Conservation (phyloP, 2,329 filamentous ascomycete species). For the Epichloe scottii region DNA sequence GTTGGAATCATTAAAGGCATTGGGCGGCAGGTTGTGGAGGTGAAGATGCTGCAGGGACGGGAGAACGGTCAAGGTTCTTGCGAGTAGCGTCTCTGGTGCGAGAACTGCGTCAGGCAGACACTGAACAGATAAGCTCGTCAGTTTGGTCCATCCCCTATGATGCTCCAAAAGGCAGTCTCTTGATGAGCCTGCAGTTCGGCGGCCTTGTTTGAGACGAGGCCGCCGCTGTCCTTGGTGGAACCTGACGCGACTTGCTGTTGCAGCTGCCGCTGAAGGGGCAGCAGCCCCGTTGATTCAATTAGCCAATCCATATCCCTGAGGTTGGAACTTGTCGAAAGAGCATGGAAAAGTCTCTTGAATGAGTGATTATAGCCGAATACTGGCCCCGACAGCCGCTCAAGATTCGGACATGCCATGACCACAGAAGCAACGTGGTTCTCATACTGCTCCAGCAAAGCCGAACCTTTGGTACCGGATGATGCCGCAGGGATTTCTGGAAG, state of each 20-base stretch:
- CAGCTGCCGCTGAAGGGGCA: not conserved
- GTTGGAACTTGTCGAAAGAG: slow-evolving; percentile 42
- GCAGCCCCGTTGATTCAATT: slow-evolving; percentile 25
- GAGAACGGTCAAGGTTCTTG: slow-evolving; percentile 35
- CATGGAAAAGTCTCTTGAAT: slow-evolving; percentile 45
- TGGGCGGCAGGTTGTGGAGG: slow-evolving; percentile 41
- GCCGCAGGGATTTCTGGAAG: slow-evolving; percentile 29
- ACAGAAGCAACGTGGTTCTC: slow-evolving; percentile 46
- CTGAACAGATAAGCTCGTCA: slow-evolving; percentile 45
- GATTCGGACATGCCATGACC: slow-evolving; percentile 52
- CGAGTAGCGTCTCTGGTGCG: slow-evolving; percentile 38
- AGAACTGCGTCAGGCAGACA: slow-evolving; percentile 43
- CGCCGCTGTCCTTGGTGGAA: slow-evolving; percentile 12
- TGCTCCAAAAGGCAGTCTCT: slow-evolving; percentile 34
- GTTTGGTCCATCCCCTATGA: slow-evolving; percentile 42
- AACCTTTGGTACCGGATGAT: slow-evolving; percentile 11
- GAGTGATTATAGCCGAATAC: slow-evolving; percentile 41
- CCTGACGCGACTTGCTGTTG: slow-evolving; percentile 17
- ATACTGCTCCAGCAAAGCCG: slow-evolving; percentile 35
- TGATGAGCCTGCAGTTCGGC: slow-evolving; percentile 18
- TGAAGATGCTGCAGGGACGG: slow-evolving; percentile 46
- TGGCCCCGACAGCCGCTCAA: slow-evolving; percentile 45
- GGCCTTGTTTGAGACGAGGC: slow-evolving; percentile 19
- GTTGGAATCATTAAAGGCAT: slow-evolving; percentile 43
- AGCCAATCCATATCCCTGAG: slow-evolving; percentile 49